phyloP scores from a whole-genome alignment of 371 early-diverging fungal genomes.

The Apophysomyces ossiformis region DNA sequence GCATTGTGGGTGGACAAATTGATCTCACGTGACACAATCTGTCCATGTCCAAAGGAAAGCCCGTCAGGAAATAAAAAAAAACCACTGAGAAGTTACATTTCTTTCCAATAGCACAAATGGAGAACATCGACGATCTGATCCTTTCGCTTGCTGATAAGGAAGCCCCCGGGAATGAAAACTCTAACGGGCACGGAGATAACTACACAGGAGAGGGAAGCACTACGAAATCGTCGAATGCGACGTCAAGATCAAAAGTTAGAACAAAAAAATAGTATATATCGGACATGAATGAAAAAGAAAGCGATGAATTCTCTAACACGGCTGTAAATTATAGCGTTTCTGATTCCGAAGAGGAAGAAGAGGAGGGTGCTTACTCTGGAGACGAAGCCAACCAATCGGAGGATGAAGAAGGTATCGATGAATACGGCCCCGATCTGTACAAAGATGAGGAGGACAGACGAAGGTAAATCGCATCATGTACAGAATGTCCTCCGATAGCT shows the following conservation, averaged over 20 bases:
- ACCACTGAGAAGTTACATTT: neutral
- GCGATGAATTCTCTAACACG: neutral
- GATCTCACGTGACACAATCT: too few species aligned
- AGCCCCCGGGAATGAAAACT: conserved; percentile 13
- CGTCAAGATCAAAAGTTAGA: conserved; percentile 7
- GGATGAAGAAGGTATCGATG: conserved; percentile 67
- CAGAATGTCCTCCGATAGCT: neutral
- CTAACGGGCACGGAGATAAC: conserved; percentile 6
- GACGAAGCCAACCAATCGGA: conserved; percentile 53
- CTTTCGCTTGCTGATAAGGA: conserved; percentile 24
- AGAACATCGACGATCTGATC: conserved; percentile 27
- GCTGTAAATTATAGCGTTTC: conserved; percentile 22
- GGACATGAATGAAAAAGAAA: neutral
- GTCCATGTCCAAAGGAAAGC: too few species aligned
- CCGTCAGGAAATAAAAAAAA: too few species aligned
- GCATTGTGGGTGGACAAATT: too few species aligned
- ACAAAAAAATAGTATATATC: conserved; percentile 13
- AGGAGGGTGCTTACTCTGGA: conserved; percentile 33
- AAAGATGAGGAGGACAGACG: conserved; percentile 77
- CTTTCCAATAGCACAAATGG: neutral
- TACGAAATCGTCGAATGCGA: neutral
- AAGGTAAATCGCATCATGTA: conserved; percentile 26
- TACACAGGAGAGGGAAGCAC: neutral
- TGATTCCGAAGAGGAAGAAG: conserved; percentile 45
- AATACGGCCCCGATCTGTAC: conserved; percentile 78